Evolutionary conservation across 164 flowering plant species (phyloP).

Genomic region (Aristolochia contorta): DNA sequence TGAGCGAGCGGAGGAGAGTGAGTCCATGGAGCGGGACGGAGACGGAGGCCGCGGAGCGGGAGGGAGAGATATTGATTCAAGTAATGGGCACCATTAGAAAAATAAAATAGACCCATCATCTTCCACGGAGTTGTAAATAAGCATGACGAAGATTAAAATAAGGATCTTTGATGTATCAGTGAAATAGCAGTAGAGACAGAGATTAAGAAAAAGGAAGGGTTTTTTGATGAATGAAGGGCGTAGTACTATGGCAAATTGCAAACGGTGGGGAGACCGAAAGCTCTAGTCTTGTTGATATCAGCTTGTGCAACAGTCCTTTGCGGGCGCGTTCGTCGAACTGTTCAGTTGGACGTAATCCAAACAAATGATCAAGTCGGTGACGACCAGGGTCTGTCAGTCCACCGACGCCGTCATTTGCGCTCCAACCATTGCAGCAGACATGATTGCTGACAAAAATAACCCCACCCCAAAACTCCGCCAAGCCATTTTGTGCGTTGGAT

Average conservation of each 20-base stretch:
- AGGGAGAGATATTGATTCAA: background rate
- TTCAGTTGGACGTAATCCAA: slow-evolving; percentile 38
- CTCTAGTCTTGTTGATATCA: slow-evolving; percentile 32
- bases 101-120: background rate
- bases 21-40: too few relatives aligned
- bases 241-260: slow-evolving; percentile 31
- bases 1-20: too few relatives aligned
- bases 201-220: background rate
- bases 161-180: too few relatives aligned
- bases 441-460: background rate
- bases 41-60: too few relatives aligned
- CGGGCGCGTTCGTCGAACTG: slow-evolving; percentile 51
- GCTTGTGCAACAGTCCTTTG: slow-evolving; percentile 41
- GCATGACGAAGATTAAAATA: background rate
- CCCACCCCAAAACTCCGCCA: background rate
- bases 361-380: slow-evolving; percentile 50
- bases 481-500: too few relatives aligned
- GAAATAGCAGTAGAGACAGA: too few relatives aligned
- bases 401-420: slow-evolving; percentile 8
- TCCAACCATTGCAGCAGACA: background rate
- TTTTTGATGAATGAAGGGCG: background rate
- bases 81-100: background rate
- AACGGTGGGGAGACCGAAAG: slow-evolving; percentile 44
- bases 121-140: background rate
- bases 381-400: slow-evolving; percentile 19